Base-by-base conservation (phyloP, 1,139 yeast species). In the Diutina scorzettiae region DNA sequence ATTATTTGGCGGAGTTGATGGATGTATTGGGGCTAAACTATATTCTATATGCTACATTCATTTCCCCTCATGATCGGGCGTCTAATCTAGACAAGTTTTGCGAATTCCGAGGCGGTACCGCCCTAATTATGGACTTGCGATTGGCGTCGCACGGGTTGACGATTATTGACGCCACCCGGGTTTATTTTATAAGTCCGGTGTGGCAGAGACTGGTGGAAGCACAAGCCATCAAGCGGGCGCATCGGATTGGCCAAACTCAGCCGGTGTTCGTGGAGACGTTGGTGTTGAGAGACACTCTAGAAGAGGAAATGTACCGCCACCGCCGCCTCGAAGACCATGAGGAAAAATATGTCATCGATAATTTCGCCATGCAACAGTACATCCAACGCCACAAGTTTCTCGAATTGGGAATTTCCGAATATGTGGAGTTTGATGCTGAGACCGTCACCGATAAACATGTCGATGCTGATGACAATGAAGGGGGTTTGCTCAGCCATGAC, bases 151-250 rank as follows among this genome's bases (percentile, higher is more conserved):
- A 79, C 59, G 89, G 89, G 0, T 56, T 81, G 42, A 78, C 83
- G 0, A 76, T 81, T 6, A 73, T 77, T 19, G 68, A 79, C 1
- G 87, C 87, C 2, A 76, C 85, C 0, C 66, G 76, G 43, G 83
- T 80, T 3, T 80, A 77, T 50, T 79, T 81, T 50, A 63, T 79
- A 12, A 78, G 71, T 48, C 87, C 87, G 0, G 79, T 80, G 2
- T 81, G 87, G 86, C 74, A 70, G 49, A 66, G 77, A 45, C 71
- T 82, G 0, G 64, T 76, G 8, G 86, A 79, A 52, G 85, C 85
- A 0, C 86, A 79, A 50, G 85, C 85, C 0, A 77, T 79, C 42
- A 78, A 79, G 49, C 71, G 86, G 61, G 81, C 85, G 0, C 86
- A 79, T 56, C 68, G 86, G 55, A 79, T 79, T 52, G 86, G 86